Base-by-base conservation (phyloP, 805 yeast species). In the Cyberlindnera mrakii region DNA sequence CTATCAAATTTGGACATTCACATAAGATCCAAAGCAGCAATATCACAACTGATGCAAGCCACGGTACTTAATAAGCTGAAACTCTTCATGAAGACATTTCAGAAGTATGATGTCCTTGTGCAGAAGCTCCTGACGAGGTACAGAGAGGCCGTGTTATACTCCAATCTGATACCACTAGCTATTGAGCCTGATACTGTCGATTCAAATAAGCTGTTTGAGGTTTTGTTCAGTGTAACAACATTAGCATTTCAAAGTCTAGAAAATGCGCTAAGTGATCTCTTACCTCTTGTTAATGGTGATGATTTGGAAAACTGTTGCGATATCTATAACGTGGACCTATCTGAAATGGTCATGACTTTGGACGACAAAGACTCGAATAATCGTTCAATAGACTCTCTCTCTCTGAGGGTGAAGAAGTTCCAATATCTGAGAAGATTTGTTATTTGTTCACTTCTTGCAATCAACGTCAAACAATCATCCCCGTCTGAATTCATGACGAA, bases 301-400 rank as follows among this genome's bases (percentile, higher is more conserved):
- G 70, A 64, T 18, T 52, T 75, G 27, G 60, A 63, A 33, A 65
- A 68, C 44, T 75, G 68, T 46, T 65, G 72, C 48, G 71, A 63
- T 25, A 62, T 74, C 4, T 75, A 74, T 52, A 69, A 62, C 13
- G 50, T 74, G 6, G 53, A 60, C 0, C 31, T 59, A 3, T 41
- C 59, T 1, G 67, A 64, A 27, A 36, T 67, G 13, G 56, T 57
- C 37, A 55, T 55, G 49, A n/a, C 43, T 4, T 9, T 50, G 13
- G 35, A 47, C 11, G 47, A 41, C 2, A 15, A 33, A 15, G n/a
- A 23, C 1, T 16, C 13, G 5, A 30, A 41, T 13, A 33, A 11
- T 10, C 38, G 44, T 6, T 40, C 64, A 3, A 42, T 60, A 1
- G 41, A 41, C 4, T 41, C 43, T 7, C 50, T 72, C n/a, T 59